These are phyloP conservation scores for Echites panduratus DNA, from an alignment of 257 asterid genomes.

Conservation along the genomic window DNA sequence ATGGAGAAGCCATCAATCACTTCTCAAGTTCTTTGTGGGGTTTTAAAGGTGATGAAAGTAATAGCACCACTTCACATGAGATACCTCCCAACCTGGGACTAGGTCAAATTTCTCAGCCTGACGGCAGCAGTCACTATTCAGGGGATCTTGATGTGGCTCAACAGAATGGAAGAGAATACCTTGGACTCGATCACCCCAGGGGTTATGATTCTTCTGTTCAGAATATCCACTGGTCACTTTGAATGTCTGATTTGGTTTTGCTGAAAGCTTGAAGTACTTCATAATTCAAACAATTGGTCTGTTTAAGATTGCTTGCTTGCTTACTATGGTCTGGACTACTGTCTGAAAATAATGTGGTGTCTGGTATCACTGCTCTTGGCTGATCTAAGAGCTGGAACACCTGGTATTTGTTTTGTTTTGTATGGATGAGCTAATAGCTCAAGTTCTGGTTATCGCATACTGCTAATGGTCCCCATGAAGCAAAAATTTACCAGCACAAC, in stretches of 20 bases:
- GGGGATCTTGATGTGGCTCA: slow-evolving; percentile 55
- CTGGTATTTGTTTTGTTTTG: neutral
- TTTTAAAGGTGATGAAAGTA: slow-evolving; percentile 39
- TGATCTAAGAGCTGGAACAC: neutral
- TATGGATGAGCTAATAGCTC: neutral
- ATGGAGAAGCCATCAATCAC: slow-evolving; percentile 34
- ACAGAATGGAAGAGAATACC: slow-evolving; percentile 44
- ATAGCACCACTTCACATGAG: slow-evolving; percentile 33
- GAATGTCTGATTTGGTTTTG: slow-evolving; percentile 12
- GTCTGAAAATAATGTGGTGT: neutral
- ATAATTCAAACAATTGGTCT: slow-evolving; percentile 1
- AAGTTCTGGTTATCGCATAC: neutral
- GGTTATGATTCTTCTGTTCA: slow-evolving; percentile 57
- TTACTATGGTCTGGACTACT: neutral
- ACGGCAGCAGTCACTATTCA: slow-evolving; percentile 28
- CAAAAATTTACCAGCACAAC: neutral
- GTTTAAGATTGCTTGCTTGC: slow-evolving; percentile 1
- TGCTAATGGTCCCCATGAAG: neutral
- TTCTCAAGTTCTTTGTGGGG: slow-evolving; percentile 42
- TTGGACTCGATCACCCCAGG: slow-evolving; percentile 44
- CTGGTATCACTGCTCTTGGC: neutral
- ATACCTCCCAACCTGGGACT: slow-evolving; percentile 49
- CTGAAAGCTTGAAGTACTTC: neutral
- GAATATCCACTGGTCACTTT: slow-evolving; percentile 64
- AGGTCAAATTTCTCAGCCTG: slow-evolving; percentile 45